Percentiles rank a stretch among this genome's conserved stretches.
phyloP scores from a whole-genome alignment of 768 basidiomycete species.

The Boletellus emodensis region DNA sequence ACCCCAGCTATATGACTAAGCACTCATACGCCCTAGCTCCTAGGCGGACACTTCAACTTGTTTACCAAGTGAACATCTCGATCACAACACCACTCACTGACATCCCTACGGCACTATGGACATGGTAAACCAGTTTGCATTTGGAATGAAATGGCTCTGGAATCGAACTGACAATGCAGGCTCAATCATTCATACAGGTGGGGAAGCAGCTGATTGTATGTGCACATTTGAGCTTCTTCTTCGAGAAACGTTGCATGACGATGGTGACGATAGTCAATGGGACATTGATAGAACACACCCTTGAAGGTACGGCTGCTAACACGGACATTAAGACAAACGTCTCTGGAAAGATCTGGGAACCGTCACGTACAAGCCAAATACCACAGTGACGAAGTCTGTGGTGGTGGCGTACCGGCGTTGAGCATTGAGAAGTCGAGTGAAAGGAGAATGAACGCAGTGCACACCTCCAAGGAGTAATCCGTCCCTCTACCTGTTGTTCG shows the following conservation, averaged over 20 bases:
- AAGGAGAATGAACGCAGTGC: conserved; percentile 19
- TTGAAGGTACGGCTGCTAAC: conserved; percentile 68
- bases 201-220: neutral
- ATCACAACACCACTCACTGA: conserved; percentile 49
- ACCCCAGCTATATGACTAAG: conserved; percentile 60
- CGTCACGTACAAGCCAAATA: conserved; percentile 64
- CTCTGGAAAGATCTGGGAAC: conserved; percentile 8
- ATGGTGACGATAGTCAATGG: conserved; percentile 6
- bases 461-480: conserved; percentile 68
- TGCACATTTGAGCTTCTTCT: conserved; percentile 69
- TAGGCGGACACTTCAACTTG: conserved; percentile 37
- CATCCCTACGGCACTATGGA: neutral
- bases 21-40: conserved; percentile 70
- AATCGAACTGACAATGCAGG: conserved; percentile 54
- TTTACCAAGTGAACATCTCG: conserved; percentile 5
- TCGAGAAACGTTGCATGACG: conserved; percentile 26
- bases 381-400: conserved; percentile 69
- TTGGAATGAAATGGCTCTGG: conserved; percentile 62
- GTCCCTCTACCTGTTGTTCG: conserved; percentile 81
- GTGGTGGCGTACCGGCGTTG: neutral
- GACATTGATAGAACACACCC: conserved; percentile 39
- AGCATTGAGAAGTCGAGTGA: conserved; percentile 6
- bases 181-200: conserved; percentile 5
- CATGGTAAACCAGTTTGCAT: conserved; percentile 28
- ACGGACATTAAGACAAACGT: conserved; percentile 17